Base-by-base conservation (phyloP, 2,329 filamentous ascomycete species). In the Aureobasidium mangrovei region DNA sequence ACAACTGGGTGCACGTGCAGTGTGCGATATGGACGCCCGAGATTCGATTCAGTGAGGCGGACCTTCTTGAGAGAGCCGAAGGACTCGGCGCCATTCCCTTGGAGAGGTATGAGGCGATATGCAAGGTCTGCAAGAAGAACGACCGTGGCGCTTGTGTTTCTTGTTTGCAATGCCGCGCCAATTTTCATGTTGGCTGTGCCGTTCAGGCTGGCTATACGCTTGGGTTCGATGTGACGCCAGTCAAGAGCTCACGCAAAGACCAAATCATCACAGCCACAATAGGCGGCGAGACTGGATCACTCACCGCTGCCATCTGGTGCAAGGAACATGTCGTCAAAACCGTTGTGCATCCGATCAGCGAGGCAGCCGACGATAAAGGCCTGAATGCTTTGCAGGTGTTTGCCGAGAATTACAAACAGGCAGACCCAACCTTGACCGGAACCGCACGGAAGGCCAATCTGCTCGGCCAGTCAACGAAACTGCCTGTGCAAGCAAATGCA, bases 1-100 rank as follows among this genome's bases (percentile, higher is more conserved):
- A 97, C 72, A 97, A 97, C 65, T 98, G 93, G 93, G 88, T 96
- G 12, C 93, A 98, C 67, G 89, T 97, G 29, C 85, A 86, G 36
- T 98, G 93, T 65, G 91, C 93, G 1, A 77, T 95, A 18, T 97
- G 88, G 83, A 91, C 86, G 8, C 84, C 89, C 0, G 93, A 98
- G 69, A 85, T 95, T 63, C 93, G 91, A 65, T 98, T 96, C 69
- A 91, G 87, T 58, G 88, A 88, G 62, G 86, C 90, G 18, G 83
- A 84, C 63, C 82, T 86, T 18, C 74, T 98, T 33, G 86, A 90
- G 61, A 85, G 90, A 32, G 90, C 88, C 2, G 93, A 98, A 71
- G 91, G 91, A 24, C 89, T 98, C 59, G 86, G 87, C 3, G 84
- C 86, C 5, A 91, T 98, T 56, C 80, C 86, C 1, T 77, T 81